Evolutionary conservation across 2,329 filamentous ascomycete species (phyloP).

Genomic region (Botrytis tulipae): DNA sequence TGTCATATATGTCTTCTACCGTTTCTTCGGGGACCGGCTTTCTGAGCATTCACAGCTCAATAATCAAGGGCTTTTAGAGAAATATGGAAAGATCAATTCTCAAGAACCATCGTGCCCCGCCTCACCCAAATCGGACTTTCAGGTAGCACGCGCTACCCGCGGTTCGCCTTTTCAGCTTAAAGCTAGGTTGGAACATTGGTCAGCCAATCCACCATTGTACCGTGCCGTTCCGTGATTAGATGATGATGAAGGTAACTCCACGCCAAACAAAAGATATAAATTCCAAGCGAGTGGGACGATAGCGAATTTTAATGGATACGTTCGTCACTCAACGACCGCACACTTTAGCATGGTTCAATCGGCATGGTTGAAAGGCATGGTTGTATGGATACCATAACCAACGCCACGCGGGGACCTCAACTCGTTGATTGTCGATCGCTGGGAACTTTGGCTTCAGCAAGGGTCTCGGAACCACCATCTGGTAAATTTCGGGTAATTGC

Average conservation of each 20-base stretch:
- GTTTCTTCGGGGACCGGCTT: neutral
- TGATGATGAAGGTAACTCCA: neutral
- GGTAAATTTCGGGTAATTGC: neutral
- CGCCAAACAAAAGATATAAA: neutral
- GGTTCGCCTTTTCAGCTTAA: neutral
- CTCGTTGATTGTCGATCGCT: neutral
- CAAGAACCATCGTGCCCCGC: neutral
- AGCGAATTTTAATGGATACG: neutral
- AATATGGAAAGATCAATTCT: neutral
- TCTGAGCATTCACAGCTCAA: neutral
- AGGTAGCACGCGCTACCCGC: neutral
- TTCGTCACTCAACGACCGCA: neutral
- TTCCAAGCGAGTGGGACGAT: neutral
- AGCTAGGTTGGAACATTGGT: neutral
- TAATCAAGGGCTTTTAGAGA: neutral
- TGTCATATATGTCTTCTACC: neutral
- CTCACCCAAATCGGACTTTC: neutral
- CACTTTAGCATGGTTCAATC: neutral
- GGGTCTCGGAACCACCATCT: neutral
- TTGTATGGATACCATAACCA: neutral
- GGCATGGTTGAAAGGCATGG: neutral
- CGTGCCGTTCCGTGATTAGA: neutral
- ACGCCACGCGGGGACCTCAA: neutral
- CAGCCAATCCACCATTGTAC: neutral
- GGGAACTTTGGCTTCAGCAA: neutral